These are phyloP conservation scores for Alloascoidea hylecoeti DNA, from an alignment of 805 yeast genomes.

Conservation along the genomic window DNA sequence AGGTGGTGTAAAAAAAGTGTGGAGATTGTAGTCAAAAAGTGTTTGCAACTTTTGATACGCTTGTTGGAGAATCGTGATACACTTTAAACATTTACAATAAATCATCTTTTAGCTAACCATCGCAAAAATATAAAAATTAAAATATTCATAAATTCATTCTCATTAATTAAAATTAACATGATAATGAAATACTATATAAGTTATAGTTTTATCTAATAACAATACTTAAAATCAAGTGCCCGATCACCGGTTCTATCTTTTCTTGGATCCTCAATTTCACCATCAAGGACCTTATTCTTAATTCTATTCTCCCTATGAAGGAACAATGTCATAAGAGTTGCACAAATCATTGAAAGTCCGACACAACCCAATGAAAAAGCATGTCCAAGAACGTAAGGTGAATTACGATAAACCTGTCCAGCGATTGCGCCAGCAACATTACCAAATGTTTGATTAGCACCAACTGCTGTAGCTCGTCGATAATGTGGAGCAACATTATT, in stretches of 20 bases:
- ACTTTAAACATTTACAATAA: too few relatives aligned
- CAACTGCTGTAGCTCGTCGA: conserved; percentile 27
- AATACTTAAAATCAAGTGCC: conserved; percentile 1
- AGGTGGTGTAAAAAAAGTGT: too few relatives aligned
- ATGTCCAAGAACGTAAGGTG: conserved; percentile 1
- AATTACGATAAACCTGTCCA: conserved; percentile 22
- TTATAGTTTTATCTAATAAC: conserved; percentile 1
- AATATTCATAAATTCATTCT: too few relatives aligned
- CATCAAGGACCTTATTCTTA: background rate
- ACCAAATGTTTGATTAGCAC: conserved; percentile 27
- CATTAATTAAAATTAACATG: background rate
- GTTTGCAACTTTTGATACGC: too few relatives aligned
- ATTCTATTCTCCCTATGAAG: background rate
- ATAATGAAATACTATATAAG: background rate
- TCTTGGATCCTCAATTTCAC: background rate
- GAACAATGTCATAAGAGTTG: background rate
- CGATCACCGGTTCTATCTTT: background rate
- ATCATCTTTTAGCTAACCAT: too few relatives aligned
- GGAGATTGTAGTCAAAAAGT: too few relatives aligned
- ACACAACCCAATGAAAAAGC: background rate
- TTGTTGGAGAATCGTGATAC: too few relatives aligned
- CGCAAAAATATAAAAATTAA: too few relatives aligned
- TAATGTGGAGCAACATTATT: conserved; percentile 26
- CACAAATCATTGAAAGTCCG: background rate
- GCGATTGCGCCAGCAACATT: conserved; percentile 30